Percentiles rank a stretch among this genome's conserved stretches.
These are phyloP conservation scores for Combretum micranthum DNA, from an alignment of 345 rosid genomes.

Conservation along the genomic window DNA sequence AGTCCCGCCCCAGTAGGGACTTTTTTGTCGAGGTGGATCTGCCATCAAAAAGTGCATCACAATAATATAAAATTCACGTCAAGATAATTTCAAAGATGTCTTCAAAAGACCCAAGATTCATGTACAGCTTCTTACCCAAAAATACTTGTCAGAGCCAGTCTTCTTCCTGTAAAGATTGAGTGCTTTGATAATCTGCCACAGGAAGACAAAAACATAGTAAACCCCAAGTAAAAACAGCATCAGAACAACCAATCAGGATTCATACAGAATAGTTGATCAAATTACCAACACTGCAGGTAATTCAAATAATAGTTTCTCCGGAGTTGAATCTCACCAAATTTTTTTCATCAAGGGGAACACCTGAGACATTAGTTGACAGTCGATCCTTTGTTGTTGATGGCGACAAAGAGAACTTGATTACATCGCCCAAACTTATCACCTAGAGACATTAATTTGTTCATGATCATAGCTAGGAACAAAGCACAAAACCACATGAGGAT, in stretches of 20 bases:
- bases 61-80: no score
- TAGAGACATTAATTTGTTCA: constrained; percentile 15
- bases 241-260: not conserved
- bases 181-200: constrained; percentile 85
- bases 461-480: not conserved
- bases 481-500: not conserved
- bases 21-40: constrained; percentile 88
- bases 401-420: constrained; percentile 80
- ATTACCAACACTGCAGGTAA: no score
- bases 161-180: constrained; percentile 83
- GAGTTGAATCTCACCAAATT: constrained; percentile 42
- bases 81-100: no score
- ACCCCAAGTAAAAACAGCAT: not conserved
- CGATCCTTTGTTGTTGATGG: constrained; percentile 71
- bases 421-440: constrained; percentile 89
- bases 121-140: constrained; percentile 50
- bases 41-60: constrained; percentile 4
- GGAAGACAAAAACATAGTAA: constrained; percentile 4
- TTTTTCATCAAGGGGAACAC: constrained; percentile 78
- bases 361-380: constrained; percentile 69
- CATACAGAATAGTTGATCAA: not conserved
- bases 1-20: constrained; percentile 96
- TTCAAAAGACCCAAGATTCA: not conserved
- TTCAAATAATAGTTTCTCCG: no score
- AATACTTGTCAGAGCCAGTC: constrained; percentile 68